A percentile compares a stretch with the other conserved stretches of the same genome.
These are phyloP conservation scores for Litsea cubeba DNA, from an alignment of 164 flowering plant genomes.

Conservation along the genomic window DNA sequence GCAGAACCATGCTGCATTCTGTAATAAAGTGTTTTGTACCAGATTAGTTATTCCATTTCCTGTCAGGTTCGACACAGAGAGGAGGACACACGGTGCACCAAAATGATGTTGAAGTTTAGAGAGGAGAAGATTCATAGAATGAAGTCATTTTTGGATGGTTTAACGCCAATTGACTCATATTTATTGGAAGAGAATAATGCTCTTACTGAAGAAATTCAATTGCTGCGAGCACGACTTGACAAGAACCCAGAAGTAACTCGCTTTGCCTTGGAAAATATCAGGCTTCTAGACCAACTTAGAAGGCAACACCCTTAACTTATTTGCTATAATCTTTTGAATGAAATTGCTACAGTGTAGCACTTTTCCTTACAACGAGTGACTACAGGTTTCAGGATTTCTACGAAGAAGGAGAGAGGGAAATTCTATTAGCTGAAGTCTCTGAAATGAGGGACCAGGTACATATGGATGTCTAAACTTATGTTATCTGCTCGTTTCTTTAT, in stretches of 20 bases:
- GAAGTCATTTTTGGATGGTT: slow-evolving; percentile 65
- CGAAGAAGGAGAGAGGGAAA: slow-evolving; percentile 93
- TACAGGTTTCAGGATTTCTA: slow-evolving; percentile 88
- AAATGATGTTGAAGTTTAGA: slow-evolving; percentile 90
- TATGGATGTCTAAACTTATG: slow-evolving; percentile 1
- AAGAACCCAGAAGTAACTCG: slow-evolving; percentile 96
- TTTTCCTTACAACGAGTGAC: neutral
- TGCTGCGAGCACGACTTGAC: slow-evolving; percentile 68
- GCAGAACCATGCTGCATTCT: neutral
- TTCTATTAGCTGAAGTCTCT: slow-evolving; percentile 66
- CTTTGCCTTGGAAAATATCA: slow-evolving; percentile 87
- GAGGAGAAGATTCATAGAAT: slow-evolving; percentile 94
- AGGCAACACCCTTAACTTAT: slow-evolving; percentile 38
- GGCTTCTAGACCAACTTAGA: slow-evolving; percentile 86
- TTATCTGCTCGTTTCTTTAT: neutral
- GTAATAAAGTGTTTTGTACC: neutral
- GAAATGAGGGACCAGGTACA: slow-evolving; percentile 71
- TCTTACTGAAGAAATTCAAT: slow-evolving; percentile 64
- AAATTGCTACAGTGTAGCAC: slow-evolving; percentile 2
- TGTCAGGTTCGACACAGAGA: slow-evolving; percentile 91
- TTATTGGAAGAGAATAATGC: slow-evolving; percentile 65
- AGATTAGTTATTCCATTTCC: neutral
- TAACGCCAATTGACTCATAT: slow-evolving; percentile 54
- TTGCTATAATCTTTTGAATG: neutral
- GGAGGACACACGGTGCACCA: slow-evolving; percentile 75